Conservation (phyloP, 169 alveolate species). For the Eimeria tenella region DNA sequence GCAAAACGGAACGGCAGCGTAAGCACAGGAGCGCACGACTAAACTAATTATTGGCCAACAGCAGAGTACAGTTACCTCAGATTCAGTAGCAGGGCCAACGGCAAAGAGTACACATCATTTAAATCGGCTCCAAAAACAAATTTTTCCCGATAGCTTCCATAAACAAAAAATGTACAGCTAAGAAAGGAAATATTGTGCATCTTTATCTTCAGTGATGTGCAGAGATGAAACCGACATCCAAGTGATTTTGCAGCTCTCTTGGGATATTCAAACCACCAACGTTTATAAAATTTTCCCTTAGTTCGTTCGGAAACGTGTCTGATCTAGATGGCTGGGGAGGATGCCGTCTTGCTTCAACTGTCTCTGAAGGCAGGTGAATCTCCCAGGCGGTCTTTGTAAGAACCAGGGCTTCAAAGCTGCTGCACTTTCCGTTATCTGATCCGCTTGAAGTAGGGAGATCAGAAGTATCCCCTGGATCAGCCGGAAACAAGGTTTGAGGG, state of each 20-base stretch:
- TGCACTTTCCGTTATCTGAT: not conserved
- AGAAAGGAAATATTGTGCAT: not conserved
- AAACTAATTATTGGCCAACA: not conserved
- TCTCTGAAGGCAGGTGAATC: conserved; percentile 15
- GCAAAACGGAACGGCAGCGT: too few relatives aligned
- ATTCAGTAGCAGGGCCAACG: not conserved
- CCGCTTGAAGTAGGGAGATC: not conserved
- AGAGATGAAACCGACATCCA: conserved; percentile 23
- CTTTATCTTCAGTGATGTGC: not conserved
- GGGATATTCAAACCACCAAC: conserved; percentile 44
- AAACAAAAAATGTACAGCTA: not conserved
- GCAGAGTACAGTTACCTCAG: not conserved
- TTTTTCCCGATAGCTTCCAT: too few relatives aligned
- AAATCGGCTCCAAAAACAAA: too few relatives aligned
- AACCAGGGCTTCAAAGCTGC: conserved; percentile 62
- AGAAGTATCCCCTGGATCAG: not conserved
- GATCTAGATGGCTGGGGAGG: not conserved
- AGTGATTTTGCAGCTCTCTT: conserved; percentile 41
- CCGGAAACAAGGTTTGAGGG: not conserved
- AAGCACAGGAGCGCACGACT: too few relatives aligned
- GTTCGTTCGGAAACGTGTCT: not conserved
- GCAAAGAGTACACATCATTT: not conserved
- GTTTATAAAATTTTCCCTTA: not conserved
- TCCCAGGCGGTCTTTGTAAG: conserved; percentile 74
- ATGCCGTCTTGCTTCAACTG: not conserved